Conservation (phyloP, 768 basidiomycete genomes). For the Agrocybe chaxingu region DNA sequence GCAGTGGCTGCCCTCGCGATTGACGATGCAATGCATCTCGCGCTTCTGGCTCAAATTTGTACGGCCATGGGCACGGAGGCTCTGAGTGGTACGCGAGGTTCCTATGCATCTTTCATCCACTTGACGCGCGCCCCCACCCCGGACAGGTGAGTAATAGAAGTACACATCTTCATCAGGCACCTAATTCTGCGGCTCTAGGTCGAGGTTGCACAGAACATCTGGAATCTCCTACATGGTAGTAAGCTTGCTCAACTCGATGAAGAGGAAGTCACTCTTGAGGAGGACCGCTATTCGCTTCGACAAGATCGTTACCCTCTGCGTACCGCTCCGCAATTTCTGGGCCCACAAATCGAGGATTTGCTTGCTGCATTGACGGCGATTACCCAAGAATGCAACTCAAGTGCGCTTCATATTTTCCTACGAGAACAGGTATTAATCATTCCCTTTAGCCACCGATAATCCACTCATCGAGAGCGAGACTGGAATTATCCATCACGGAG, state of each 20-base stretch:
- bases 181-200: slow-evolving; percentile 31
- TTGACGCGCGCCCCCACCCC: slow-evolving; percentile 70
- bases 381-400: slow-evolving; percentile 75
- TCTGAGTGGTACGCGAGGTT: slow-evolving; percentile 60
- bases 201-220: slow-evolving; percentile 64
- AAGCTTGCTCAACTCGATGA: slow-evolving; percentile 58
- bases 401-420: slow-evolving; percentile 34
- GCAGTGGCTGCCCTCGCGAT: slow-evolving; percentile 70
- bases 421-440: slow-evolving; percentile 3
- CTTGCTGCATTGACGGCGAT: slow-evolving; percentile 55
- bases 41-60: slow-evolving; percentile 62
- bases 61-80: slow-evolving; percentile 83
- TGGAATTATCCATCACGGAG: slow-evolving; percentile 68
- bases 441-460: slow-evolving; percentile 71
- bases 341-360: slow-evolving; percentile 77
- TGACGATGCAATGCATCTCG: slow-evolving; percentile 63
- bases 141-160: slow-evolving; percentile 49
- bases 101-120: slow-evolving; percentile 72
- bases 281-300: slow-evolving; percentile 66
- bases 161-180: not conserved
- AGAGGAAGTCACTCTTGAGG: slow-evolving; percentile 59
- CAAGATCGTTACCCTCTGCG: slow-evolving; percentile 74
- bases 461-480: slow-evolving; percentile 72
- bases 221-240: slow-evolving; percentile 57
- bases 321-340: slow-evolving; percentile 74